These are phyloP conservation scores for Cercospora berteroae DNA, from an alignment of 2,329 filamentous ascomycete genomes.

Conservation along the genomic window DNA sequence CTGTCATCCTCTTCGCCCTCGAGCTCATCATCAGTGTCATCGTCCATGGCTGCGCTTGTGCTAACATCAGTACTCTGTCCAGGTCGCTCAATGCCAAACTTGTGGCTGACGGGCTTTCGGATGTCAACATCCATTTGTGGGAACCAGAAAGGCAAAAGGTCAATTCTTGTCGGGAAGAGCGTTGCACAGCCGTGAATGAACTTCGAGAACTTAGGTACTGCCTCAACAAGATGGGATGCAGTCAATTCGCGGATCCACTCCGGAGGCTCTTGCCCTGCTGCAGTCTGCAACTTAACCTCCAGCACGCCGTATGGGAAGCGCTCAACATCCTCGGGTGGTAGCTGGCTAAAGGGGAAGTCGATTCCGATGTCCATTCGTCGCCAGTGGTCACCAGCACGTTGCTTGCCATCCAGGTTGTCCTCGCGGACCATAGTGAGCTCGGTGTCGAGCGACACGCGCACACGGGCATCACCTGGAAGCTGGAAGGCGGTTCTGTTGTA, in stretches of 20 bases:
- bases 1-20: slow-evolving; percentile 49
- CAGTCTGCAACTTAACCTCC: slow-evolving; percentile 96
- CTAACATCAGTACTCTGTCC: slow-evolving; percentile 71
- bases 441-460: slow-evolving; percentile 94
- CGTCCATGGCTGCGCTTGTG: slow-evolving; percentile 74
- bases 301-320: slow-evolving; percentile 94
- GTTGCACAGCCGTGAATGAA: slow-evolving; percentile 94
- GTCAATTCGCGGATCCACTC: slow-evolving; percentile 96
- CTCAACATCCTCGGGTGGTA: slow-evolving; percentile 79
- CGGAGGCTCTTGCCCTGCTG: slow-evolving; percentile 89
- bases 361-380: slow-evolving; percentile 95
- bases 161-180: slow-evolving; percentile 81
- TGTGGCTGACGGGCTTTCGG: slow-evolving; percentile 81
- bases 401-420: slow-evolving; percentile 83
- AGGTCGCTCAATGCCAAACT: slow-evolving; percentile 85
- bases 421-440: slow-evolving; percentile 94
- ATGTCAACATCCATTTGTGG: slow-evolving; percentile 99
- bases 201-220: slow-evolving; percentile 99
- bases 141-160: slow-evolving; percentile 93
- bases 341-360: slow-evolving; percentile 87
- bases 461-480: slow-evolving; percentile 89
- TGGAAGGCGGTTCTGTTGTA: slow-evolving; percentile 99
- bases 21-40: slow-evolving; percentile 68
- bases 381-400: slow-evolving; percentile 84
- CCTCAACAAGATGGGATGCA: slow-evolving; percentile 90